These are phyloP conservation scores for Climacium dendroides DNA, from an alignment of 225 moss, liverwort and hornwort genomes.

Conservation along the genomic window DNA sequence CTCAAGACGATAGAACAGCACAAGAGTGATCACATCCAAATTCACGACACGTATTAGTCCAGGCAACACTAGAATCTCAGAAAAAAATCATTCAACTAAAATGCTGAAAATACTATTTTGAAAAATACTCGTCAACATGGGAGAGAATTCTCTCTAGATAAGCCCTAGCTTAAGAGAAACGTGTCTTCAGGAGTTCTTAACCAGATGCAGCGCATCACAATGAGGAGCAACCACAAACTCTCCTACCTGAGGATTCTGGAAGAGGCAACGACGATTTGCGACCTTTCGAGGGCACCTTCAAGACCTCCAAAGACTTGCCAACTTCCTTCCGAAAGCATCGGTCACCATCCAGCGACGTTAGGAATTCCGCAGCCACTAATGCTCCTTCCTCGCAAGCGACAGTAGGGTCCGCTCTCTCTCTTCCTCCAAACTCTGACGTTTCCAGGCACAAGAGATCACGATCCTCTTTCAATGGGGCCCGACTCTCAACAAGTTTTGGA, in stretches of 20 bases:
- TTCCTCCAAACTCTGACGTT: slow-evolving; percentile 50
- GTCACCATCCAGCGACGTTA: slow-evolving; percentile 49
- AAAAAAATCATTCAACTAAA: neutral
- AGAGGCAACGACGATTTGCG: slow-evolving; percentile 15
- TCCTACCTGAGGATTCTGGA: slow-evolving; percentile 17
- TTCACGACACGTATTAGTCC: neutral
- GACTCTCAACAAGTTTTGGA: slow-evolving; percentile 64
- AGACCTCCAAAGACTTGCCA: slow-evolving; percentile 22
- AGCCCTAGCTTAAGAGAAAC: neutral
- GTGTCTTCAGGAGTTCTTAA: neutral
- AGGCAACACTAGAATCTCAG: neutral
- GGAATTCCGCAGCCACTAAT: slow-evolving; percentile 60
- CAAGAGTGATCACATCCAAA: neutral
- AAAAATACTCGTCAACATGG: neutral
- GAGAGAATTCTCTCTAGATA: neutral
- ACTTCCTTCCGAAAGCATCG: slow-evolving; percentile 25
- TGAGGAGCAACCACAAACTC: neutral
- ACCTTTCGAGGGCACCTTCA: slow-evolving; percentile 13
- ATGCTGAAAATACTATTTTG: neutral
- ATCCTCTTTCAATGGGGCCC: slow-evolving; percentile 50
- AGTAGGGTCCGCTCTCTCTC: slow-evolving; percentile 29
- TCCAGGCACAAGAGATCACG: slow-evolving; percentile 53
- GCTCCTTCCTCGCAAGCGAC: slow-evolving; percentile 41
- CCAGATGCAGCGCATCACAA: neutral
- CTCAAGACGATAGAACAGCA: neutral